Conservation (phyloP, 352 stramenopile species). For the Pythium dissotocum region DNA sequence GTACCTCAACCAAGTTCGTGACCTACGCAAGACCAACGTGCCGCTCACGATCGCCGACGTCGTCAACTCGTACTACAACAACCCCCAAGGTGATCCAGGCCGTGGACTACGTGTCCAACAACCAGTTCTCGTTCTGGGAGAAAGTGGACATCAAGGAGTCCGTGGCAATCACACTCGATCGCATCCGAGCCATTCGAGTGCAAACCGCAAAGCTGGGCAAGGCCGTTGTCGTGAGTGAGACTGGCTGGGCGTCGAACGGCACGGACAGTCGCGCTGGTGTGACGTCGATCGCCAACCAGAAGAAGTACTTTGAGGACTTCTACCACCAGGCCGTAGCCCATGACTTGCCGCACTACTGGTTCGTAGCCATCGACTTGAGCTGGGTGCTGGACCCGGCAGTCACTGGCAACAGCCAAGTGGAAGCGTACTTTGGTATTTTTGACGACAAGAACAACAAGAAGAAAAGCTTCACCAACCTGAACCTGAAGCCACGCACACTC, state of each 20-base stretch:
- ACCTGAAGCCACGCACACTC: slow-evolving; percentile 31
- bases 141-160: slow-evolving; percentile 47
- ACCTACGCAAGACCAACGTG: slow-evolving; percentile 40
- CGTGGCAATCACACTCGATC: slow-evolving; percentile 48
- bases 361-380: slow-evolving; percentile 62
- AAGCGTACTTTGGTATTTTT: slow-evolving; percentile 69
- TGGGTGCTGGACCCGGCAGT: slow-evolving; percentile 42
- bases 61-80: slow-evolving; percentile 68
- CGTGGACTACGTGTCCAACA: slow-evolving; percentile 70
- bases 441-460: slow-evolving; percentile 56
- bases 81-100: slow-evolving; percentile 56
- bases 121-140: slow-evolving; percentile 86
- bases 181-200: slow-evolving; percentile 47
- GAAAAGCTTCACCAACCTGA: slow-evolving; percentile 48
- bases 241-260: slow-evolving; percentile 61
- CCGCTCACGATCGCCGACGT: slow-evolving; percentile 72
- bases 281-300: slow-evolving; percentile 50
- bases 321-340: slow-evolving; percentile 49
- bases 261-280: slow-evolving; percentile 31
- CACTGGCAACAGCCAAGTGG: slow-evolving; percentile 39
- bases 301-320: slow-evolving; percentile 73
- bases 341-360: slow-evolving; percentile 76
- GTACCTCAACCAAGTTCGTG: slow-evolving; percentile 68
- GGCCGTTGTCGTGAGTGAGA: slow-evolving; percentile 66
- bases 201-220: slow-evolving; percentile 52